phyloP scores from a whole-genome alignment of 352 stramenopile genomes.

The Plasmopara halstedii region DNA sequence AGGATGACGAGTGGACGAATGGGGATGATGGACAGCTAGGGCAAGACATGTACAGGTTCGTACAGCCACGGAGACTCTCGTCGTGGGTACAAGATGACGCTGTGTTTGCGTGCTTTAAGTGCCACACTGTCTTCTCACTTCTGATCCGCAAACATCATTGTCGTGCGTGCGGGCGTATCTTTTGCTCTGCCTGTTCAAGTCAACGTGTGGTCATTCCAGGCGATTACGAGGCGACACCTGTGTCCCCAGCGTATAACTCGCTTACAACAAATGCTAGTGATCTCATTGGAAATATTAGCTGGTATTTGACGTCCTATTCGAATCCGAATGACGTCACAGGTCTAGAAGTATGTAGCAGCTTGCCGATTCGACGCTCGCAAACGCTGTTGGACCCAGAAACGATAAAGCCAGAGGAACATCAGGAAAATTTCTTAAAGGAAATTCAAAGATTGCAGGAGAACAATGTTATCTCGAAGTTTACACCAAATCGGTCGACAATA shows the following conservation, averaged over 20 bases:
- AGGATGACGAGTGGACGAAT: conserved; percentile 62
- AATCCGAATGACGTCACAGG: conserved; percentile 11
- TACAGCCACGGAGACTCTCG: conserved; percentile 66
- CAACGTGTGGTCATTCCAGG: conserved; percentile 66
- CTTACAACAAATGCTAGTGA: conserved; percentile 67
- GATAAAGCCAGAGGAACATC: conserved; percentile 34
- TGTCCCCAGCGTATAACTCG: conserved; percentile 47
- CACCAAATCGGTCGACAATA: conserved; percentile 36
- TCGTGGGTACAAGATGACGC: conserved; percentile 84
- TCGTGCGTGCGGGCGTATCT: conserved; percentile 72
- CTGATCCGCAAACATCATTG: conserved; percentile 81
- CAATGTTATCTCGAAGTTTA: conserved; percentile 69
- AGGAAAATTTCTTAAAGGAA: conserved; percentile 66
- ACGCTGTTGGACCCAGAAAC: conserved; percentile 20
- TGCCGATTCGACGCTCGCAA: conserved; percentile 11
- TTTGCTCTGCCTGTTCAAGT: conserved; percentile 75
- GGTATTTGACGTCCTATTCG: conserved; percentile 71
- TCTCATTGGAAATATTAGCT: conserved; percentile 75
- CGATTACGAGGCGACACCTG: conserved; percentile 42
- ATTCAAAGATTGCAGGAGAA: conserved; percentile 52
- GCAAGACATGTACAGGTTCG: conserved; percentile 77
- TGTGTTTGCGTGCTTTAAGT: conserved; percentile 83
- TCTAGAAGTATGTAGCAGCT: conserved; percentile 35
- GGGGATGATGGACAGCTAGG: conserved; percentile 37
- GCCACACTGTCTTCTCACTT: conserved; percentile 71